Evolutionary conservation across 768 basidiomycete genomes (phyloP).

Genomic region (Suillus bovinus): DNA sequence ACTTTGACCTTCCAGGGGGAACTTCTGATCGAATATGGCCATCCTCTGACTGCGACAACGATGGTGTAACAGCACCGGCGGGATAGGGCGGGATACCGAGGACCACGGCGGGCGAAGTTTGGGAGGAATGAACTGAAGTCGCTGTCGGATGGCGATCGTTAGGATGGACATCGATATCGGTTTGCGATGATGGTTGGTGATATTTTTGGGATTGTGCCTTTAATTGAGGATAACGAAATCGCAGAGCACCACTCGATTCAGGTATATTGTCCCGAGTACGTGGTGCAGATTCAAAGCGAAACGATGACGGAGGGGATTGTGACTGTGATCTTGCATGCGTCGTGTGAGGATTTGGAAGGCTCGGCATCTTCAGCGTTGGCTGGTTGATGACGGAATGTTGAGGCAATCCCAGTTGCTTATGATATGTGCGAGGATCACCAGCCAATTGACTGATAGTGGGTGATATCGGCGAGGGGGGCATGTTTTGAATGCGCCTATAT

Average conservation of each 20-base stretch:
- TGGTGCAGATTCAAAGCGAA: neutral
- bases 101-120: neutral
- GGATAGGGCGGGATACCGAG: neutral
- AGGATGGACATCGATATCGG: slow-evolving; percentile 8
- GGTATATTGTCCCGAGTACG: neutral
- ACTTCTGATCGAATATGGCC: neutral
- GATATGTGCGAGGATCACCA: slow-evolving; percentile 27
- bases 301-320: slow-evolving; percentile 5
- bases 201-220: neutral
- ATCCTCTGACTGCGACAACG: neutral
- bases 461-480: slow-evolving; percentile 18
- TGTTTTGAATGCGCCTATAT: slow-evolving; percentile 24
- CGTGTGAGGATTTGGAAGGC: slow-evolving; percentile 27
- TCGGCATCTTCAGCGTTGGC: slow-evolving; percentile 16
- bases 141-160: neutral
- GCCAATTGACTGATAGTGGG: slow-evolving; percentile 15
- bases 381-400: slow-evolving; percentile 32
- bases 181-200: slow-evolving; percentile 6
- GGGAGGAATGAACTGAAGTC: neutral
- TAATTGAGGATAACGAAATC: neutral
- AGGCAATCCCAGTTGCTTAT: slow-evolving; percentile 30
- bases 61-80: neutral
- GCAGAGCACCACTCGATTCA: slow-evolving; percentile 4
- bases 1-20: slow-evolving; percentile 9
- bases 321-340: slow-evolving; percentile 1